Evolutionary conservation across 2,329 filamentous ascomycete species (phyloP), one percentile per base, ranked within the genome.

Genomic region (Xylariaceae sp.): DNA sequence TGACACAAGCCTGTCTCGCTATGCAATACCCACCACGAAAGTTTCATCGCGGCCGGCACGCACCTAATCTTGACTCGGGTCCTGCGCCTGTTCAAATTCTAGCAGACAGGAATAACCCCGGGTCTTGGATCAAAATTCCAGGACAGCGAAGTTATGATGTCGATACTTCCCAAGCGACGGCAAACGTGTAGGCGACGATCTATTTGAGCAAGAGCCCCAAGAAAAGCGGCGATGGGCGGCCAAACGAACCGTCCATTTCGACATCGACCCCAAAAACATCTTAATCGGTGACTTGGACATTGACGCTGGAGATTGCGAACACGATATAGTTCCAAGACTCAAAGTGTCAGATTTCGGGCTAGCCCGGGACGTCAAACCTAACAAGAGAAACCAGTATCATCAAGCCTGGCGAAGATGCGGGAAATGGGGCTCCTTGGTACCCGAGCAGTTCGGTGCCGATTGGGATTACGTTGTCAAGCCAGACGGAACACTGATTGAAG

Each of bases 221-320:
- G 5, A 23, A 1, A 43, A 14, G 5, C 52, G 47, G 20, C 48
- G 48, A 25, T 58, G 47, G 48, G 53, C 49, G 25, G 19, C 16
- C 21, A 56, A 53, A 25, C 23, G 45, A 14, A 23, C 52, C 7
- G 51, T 55, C 8, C 56, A 59, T 42, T 57, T 57, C 42, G 54
- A 60, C 20, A 56, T 60, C 17, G 55, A 58, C 22, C 51, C 52
- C 2, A 42, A 21, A 11, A 60, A 58, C 11, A 50, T 53, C 55
- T 14, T 11, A 25, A 20, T 8, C 16, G n/a, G 29, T 6, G n/a
- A 45, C 5, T 39, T 23, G 1, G 16, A 27, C 16, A 22, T 20
- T 50, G 22, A 50, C 20, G 19, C 25, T 14, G 2, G 2, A 7
- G 54, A 58, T n/a, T 34, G 41, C 6, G 57, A 59, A 27, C 55